Conservation (phyloP, 768 basidiomycete species). For the Lyophyllum decastes region DNA sequence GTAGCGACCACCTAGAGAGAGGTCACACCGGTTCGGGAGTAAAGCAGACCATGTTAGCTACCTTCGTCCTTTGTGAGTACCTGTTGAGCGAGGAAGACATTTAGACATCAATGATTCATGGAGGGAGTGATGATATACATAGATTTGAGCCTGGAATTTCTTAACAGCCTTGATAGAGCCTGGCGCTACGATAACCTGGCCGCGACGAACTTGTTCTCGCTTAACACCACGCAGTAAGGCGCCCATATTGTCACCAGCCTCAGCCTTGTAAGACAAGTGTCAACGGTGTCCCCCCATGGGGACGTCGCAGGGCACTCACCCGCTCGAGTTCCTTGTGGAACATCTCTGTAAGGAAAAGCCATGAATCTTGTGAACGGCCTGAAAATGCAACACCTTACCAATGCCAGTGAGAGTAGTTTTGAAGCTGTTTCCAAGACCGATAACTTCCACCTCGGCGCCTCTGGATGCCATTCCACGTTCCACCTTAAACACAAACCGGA, state of each 20-base stretch:
- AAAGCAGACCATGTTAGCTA: conserved; percentile 19
- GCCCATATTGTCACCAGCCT: conserved; percentile 99
- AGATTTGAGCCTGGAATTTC: conserved; percentile 93
- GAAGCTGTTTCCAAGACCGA: conserved; percentile 78
- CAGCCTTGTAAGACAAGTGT: conserved; percentile 52
- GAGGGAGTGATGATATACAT: conserved; percentile 45
- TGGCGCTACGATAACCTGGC: conserved; percentile 87
- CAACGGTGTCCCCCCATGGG: background rate
- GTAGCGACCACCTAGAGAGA: conserved; percentile 65
- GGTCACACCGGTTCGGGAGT: background rate
- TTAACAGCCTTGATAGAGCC: conserved; percentile 93
- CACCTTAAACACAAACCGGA: conserved; percentile 47
- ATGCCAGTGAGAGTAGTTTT: conserved; percentile 97
- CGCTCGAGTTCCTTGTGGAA: conserved; percentile 99
- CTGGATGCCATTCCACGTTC: conserved; percentile 92
- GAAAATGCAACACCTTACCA: conserved; percentile 44
- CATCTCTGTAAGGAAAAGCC: conserved; percentile 68
- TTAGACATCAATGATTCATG: background rate
- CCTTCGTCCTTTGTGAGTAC: conserved; percentile 87
- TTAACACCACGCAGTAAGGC: conserved; percentile 95
- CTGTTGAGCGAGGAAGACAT: conserved; percentile 31
- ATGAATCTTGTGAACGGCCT: background rate
- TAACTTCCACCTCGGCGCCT: conserved; percentile 90
- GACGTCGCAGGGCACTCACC: conserved; percentile 39
- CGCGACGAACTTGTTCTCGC: conserved; percentile 92